Evolutionary conservation across 2,329 filamentous ascomycete genomes (phyloP).

Genomic region (Xylariaceae sp.): DNA sequence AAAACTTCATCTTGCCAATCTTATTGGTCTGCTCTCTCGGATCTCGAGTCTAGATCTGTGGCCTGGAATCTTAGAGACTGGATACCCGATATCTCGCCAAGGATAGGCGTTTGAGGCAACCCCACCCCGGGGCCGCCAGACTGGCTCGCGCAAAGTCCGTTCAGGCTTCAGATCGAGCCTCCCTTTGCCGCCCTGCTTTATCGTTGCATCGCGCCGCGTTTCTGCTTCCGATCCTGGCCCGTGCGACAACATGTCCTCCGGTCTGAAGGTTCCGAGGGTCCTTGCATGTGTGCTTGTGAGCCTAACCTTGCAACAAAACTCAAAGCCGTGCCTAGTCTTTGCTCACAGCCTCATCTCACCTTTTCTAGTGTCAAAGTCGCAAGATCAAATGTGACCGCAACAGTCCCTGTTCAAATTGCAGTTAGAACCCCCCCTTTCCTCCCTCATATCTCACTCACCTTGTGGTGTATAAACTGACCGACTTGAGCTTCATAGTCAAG

Average conservation of each 20-base stretch:
- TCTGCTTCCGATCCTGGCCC: not conserved
- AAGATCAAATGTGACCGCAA: constrained; percentile 59
- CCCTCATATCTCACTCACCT: not conserved
- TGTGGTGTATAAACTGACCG: not conserved
- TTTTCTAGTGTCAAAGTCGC: constrained; percentile 46
- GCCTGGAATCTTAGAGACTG: no score
- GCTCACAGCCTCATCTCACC: not conserved
- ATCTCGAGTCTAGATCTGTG: no score
- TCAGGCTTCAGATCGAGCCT: no score
- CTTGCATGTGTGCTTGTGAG: constrained; percentile 27
- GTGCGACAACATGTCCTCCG: constrained; percentile 21
- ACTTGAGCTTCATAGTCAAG: constrained; percentile 36
- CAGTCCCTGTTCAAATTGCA: constrained; percentile 54
- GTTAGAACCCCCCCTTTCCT: constrained; percentile 7
- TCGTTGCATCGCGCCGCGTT: not conserved
- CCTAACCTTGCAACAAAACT: not conserved
- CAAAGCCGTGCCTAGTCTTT: not conserved
- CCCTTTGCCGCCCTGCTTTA: no score
- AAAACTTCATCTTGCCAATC: no score
- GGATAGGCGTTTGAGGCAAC: no score
- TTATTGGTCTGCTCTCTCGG: no score
- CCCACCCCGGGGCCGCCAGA: no score
- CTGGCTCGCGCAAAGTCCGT: no score
- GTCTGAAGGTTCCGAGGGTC: constrained; percentile 26
- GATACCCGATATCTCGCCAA: no score